Percentiles rank a stretch among this genome's conserved stretches.
These are phyloP conservation scores for Colletotrichum euphorbiae DNA, from an alignment of 2,329 filamentous ascomycete genomes.

Conservation along the genomic window DNA sequence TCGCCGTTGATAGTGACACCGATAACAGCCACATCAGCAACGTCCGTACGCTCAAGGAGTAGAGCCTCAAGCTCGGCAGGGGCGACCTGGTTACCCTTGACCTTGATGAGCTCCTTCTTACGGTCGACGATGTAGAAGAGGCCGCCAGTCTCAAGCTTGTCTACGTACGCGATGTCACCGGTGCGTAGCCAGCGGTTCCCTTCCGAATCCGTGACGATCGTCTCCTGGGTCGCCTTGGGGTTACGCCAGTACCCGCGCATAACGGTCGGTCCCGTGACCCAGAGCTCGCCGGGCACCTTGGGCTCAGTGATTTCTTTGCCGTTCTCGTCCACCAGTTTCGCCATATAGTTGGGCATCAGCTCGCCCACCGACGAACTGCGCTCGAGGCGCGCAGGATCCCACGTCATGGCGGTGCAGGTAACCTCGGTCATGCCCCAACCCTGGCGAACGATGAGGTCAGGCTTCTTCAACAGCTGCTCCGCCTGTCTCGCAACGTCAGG, in stretches of 20 bases:
- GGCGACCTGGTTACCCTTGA: conserved; percentile 69
- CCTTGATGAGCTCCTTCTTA: conserved; percentile 74
- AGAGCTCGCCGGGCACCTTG: conserved; percentile 75
- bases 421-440: conserved; percentile 92
- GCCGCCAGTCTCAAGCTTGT: conserved; percentile 64
- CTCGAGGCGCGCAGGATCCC: conserved; percentile 63
- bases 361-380: conserved; percentile 70
- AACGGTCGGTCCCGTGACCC: conserved; percentile 77
- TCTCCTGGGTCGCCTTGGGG: conserved; percentile 72
- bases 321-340: conserved; percentile 71
- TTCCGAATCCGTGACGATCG: conserved; percentile 58
- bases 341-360: conserved; percentile 75
- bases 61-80: conserved; percentile 62
- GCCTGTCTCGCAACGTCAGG: conserved; percentile 68
- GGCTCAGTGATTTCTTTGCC: conserved; percentile 62
- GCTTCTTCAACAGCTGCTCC: conserved; percentile 56
- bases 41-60: conserved; percentile 52
- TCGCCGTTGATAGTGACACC: conserved; percentile 67
- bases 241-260: conserved; percentile 84
- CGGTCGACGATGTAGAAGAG: conserved; percentile 77
- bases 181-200: conserved; percentile 77
- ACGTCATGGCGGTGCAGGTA: conserved; percentile 77
- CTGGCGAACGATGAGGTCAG: conserved; percentile 62
- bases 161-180: conserved; percentile 78
- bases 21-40: conserved; percentile 74